These are phyloP conservation scores for Lipomyces anomalus DNA, from an alignment of 805 yeast species.

Conservation along the genomic window DNA sequence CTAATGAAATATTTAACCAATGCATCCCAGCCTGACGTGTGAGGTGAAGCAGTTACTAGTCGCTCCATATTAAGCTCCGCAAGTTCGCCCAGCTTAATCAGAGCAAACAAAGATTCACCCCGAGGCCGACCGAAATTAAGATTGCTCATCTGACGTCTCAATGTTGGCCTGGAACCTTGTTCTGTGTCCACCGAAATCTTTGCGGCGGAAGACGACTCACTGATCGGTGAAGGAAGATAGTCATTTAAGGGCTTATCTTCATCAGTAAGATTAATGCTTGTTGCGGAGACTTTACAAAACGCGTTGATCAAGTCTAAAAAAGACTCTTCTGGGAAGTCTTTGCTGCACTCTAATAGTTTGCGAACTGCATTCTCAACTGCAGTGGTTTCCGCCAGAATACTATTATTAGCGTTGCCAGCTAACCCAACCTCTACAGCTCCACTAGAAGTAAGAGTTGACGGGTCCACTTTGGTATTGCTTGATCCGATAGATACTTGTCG, in stretches of 20 bases:
- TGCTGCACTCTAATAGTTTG: constrained; percentile 61
- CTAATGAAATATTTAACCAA: constrained; percentile 44
- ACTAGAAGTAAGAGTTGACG: neutral
- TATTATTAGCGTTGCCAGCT: neutral
- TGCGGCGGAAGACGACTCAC: neutral
- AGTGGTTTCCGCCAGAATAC: constrained; percentile 13
- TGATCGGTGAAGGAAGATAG: constrained; percentile 2
- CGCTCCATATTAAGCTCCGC: constrained; percentile 48
- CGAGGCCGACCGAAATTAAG: constrained; percentile 1
- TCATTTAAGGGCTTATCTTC: neutral
- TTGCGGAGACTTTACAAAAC: constrained; percentile 37
- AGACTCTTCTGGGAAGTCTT: constrained; percentile 47
- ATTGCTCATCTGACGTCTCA: neutral
- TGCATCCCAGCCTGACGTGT: constrained; percentile 44
- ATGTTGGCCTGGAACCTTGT: neutral
- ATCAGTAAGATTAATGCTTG: constrained; percentile 7
- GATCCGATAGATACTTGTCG: neutral
- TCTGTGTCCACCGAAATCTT: neutral
- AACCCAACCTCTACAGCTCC: neutral
- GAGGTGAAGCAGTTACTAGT: constrained; percentile 33
- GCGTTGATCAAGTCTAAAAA: constrained; percentile 46
- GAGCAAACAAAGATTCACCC: constrained; percentile 38
- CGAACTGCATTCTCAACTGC: constrained; percentile 49
- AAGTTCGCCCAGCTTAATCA: constrained; percentile 50
- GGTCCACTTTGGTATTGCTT: neutral